Evolutionary conservation across 495 filamentous ascomycete species (phyloP).

Genomic region (Pseudevernia furfuracea): DNA sequence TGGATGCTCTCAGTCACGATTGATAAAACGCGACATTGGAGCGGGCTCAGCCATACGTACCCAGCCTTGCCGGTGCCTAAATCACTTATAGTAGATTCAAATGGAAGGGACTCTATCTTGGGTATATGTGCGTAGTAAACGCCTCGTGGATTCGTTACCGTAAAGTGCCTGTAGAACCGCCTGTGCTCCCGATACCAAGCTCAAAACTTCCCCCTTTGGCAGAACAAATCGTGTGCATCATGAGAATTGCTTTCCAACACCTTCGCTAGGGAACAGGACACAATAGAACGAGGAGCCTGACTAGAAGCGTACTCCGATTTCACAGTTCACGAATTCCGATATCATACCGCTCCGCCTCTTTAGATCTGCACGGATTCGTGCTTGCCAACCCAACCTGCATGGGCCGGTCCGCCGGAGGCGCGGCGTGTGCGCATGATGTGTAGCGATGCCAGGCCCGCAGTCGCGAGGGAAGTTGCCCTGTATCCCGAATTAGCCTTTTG

Average conservation of each 20-base stretch:
- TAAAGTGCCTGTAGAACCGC: not conserved
- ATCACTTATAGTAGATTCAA: not conserved
- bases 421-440: constrained; percentile 31
- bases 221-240: not conserved
- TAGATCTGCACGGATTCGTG: not conserved
- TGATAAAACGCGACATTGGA: not conserved
- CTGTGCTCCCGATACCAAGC: not conserved
- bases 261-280: not conserved
- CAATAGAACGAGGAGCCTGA: not conserved
- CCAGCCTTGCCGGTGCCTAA: not conserved
- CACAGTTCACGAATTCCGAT: not conserved
- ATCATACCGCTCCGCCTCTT: not conserved
- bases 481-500: constrained; percentile 18
- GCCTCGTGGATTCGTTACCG: not conserved
- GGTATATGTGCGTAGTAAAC: not conserved
- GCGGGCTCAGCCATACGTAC: not conserved
- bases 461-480: constrained; percentile 47
- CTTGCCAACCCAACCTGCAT: constrained; percentile 12
- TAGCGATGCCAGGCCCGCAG: constrained; percentile 37
- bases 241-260: not conserved
- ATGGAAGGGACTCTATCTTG: not conserved
- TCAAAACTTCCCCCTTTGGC: not conserved
- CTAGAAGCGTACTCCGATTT: not conserved
- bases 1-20: not conserved
- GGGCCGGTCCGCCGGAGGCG: constrained; percentile 3